A percentile compares a stretch with the other conserved stretches of the same genome.
These are phyloP conservation scores for Sporisorium reilianum DNA, from an alignment of 1,284 basidiomycete genomes.

Conservation along the genomic window DNA sequence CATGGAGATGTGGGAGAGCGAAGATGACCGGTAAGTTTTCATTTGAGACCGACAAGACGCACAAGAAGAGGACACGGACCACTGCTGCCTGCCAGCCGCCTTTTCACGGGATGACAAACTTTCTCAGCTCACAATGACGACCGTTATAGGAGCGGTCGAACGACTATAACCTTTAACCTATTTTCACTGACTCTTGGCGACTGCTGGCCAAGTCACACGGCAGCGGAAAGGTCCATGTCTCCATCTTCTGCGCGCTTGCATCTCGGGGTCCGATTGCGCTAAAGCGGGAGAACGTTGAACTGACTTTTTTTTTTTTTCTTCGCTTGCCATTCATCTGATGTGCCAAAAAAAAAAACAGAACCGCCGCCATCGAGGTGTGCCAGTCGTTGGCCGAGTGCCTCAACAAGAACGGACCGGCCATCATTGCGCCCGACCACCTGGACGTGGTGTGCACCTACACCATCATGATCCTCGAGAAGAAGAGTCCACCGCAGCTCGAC, in stretches of 20 bases:
- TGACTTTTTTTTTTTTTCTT: slow-evolving; percentile 36
- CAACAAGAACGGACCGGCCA: slow-evolving; percentile 87
- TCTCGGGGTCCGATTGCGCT: background rate
- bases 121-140: slow-evolving; percentile 90
- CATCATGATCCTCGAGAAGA: slow-evolving; percentile 78
- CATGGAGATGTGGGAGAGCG: slow-evolving; percentile 89
- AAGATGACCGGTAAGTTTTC: slow-evolving; percentile 93
- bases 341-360: slow-evolving; percentile 72
- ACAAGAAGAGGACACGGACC: slow-evolving; percentile 9
- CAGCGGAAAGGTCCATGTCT: slow-evolving; percentile 17
- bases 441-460: slow-evolving; percentile 72
- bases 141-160: slow-evolving; percentile 61
- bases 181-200: slow-evolving; percentile 47
- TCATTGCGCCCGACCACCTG: slow-evolving; percentile 73
- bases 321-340: background rate
- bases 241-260: slow-evolving; percentile 9
- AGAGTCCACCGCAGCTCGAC: slow-evolving; percentile 84
- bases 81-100: slow-evolving; percentile 16
- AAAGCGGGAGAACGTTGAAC: slow-evolving; percentile 7
- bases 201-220: slow-evolving; percentile 1
- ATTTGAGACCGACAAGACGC: slow-evolving; percentile 21
- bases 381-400: slow-evolving; percentile 89
- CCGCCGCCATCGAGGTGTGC: slow-evolving; percentile 86
- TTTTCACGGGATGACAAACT: slow-evolving; percentile 74
- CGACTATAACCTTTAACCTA: slow-evolving; percentile 59